Base-by-base conservation (phyloP, 2,329 filamentous ascomycete genomes). In the Talaromyces sp. region DNA sequence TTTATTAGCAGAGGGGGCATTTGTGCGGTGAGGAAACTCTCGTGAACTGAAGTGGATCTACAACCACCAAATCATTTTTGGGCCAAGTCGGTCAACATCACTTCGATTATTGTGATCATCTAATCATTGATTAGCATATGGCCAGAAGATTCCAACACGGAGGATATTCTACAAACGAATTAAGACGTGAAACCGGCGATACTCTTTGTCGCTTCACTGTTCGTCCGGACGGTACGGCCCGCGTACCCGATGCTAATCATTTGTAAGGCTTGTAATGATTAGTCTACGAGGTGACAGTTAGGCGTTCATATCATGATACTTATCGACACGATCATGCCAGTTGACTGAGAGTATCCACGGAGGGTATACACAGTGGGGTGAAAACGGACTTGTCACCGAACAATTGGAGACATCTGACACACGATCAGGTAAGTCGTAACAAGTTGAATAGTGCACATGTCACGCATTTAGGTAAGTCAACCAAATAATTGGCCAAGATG, bases 221-320 rank as follows among this genome's bases (percentile, higher is more conserved):
- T 52, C 49, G 39, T 27, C 27, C 37, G 57, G 41, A 49, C 58
- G 31, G 58, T 60, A 60, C 58, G 58, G 43, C 43, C 58, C 58
- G 58, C 31, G 19, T 50, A 37, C 19, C 58, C 58, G 58, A 56
- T 56, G 50, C 10, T 54, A 54, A 35, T 52, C 49, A 54, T 35
- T 54, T 11, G 16, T 19, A 31, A 16, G 24, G 2, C 24, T 8
- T 35, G 33, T 10, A 31, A 50, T 50, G 47, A 27, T 50, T 24
- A 27, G 24, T 16, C 27, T 16, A 7, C 13, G 13, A 52, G 24
- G 49, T 19, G 49, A 52, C n/a, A 56, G 50, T 56, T 10, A n/a
- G 50, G 27, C 31, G 50, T 35, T 35, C 50, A 35, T 54, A 31
- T 50, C 47, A 8, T 50, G 47, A 50, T 19, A 50, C 7, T 31